Evolutionary conservation across 306 rosid species (phyloP).

Genomic region (Prunus davidiana): DNA sequence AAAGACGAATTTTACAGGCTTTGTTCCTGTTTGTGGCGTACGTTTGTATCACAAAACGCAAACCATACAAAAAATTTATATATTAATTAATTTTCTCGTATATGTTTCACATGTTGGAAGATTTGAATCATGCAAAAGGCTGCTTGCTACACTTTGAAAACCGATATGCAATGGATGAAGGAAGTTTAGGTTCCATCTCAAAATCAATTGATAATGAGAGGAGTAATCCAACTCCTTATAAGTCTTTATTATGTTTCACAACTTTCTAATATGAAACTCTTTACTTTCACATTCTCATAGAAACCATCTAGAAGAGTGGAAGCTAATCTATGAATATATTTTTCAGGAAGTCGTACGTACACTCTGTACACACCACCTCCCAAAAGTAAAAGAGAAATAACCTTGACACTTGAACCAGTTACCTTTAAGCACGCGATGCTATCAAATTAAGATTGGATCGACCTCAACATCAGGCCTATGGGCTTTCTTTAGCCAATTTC

Average conservation of each 20-base stretch:
- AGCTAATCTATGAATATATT: neutral
- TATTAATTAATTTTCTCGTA: too few relatives aligned
- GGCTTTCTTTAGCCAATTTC: too few relatives aligned
- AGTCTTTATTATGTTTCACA: too few relatives aligned
- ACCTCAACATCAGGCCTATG: too few relatives aligned
- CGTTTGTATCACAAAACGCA: neutral
- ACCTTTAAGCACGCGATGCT: neutral
- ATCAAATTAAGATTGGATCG: neutral
- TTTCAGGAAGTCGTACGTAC: too few relatives aligned
- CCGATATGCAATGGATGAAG: neutral
- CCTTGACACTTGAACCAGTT: too few relatives aligned
- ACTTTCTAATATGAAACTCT: too few relatives aligned
- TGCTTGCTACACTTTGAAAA: neutral
- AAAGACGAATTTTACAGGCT: neutral
- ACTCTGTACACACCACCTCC: neutral
- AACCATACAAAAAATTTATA: neutral
- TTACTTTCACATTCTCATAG: rapidly evolving
- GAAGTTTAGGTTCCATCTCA: too few relatives aligned
- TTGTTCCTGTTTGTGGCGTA: neutral
- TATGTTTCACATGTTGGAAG: neutral
- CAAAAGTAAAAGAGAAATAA: neutral
- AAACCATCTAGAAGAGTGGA: neutral
- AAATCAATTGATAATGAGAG: too few relatives aligned
- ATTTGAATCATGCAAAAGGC: constrained; percentile 8
- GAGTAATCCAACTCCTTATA: too few relatives aligned